Evolutionary conservation across 129 eudicot genomes (phyloP).

Genomic region (Flaveria brownii): DNA sequence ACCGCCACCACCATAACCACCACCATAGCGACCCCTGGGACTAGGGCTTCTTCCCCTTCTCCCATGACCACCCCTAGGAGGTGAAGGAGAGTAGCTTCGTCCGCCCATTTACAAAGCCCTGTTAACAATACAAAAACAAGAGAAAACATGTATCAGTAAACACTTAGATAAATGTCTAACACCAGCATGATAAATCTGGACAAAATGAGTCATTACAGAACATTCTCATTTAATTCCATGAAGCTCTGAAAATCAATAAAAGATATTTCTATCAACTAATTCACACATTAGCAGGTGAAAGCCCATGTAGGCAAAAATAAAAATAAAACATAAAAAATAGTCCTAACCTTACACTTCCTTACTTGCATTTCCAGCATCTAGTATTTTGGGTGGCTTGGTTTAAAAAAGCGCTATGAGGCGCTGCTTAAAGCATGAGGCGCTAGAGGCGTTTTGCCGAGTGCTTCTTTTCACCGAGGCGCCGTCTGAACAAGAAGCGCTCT

Average conservation of each 20-base stretch:
- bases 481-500: no score
- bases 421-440: no score
- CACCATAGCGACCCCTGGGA: slow-evolving; percentile 72
- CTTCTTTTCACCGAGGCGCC: no score
- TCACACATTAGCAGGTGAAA: background rate
- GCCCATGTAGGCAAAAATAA: background rate
- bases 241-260: background rate
- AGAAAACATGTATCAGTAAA: slow-evolving; percentile 2
- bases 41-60: slow-evolving; percentile 96
- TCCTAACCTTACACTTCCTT: background rate
- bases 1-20: slow-evolving; percentile 25
- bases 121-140: slow-evolving; percentile 3
- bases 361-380: background rate
- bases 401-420: no score
- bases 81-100: slow-evolving; percentile 88
- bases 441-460: no score
- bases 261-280: background rate
- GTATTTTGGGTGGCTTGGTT: background rate
- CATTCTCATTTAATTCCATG: background rate
- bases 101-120: slow-evolving; percentile 58
- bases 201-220: background rate
- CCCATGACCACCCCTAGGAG: slow-evolving; percentile 84
- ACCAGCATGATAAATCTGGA: background rate
- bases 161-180: background rate
- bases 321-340: no score